phyloP scores from a whole-genome alignment of 2,329 filamentous ascomycete genomes.

The Clarireedia homoeocarpa region DNA sequence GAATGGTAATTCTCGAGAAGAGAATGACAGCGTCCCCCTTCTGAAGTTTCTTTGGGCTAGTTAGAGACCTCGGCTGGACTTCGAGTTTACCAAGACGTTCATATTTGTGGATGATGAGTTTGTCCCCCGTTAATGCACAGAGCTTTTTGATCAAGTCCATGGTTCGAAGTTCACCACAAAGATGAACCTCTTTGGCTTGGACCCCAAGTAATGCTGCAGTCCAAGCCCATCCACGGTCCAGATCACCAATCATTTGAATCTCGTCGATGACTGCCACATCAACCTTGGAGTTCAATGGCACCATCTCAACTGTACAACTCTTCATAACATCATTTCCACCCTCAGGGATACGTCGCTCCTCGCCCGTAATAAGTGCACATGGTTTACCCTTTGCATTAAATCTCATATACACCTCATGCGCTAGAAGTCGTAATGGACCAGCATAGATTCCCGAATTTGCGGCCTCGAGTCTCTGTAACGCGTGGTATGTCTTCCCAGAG shows the following conservation, averaged over 20 bases:
- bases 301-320: constrained; percentile 95
- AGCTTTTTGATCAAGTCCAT: constrained; percentile 72
- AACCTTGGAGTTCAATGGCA: constrained; percentile 39
- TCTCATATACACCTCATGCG: constrained; percentile 90
- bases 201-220: constrained; percentile 83
- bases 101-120: constrained; percentile 74
- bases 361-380: constrained; percentile 82
- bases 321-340: constrained; percentile 51
- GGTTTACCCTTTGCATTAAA: constrained; percentile 68
- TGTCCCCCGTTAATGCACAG: constrained; percentile 72
- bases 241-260: constrained; percentile 90
- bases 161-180: constrained; percentile 83
- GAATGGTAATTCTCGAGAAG: constrained; percentile 77
- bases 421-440: constrained; percentile 78
- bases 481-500: constrained; percentile 95
- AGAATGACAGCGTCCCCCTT: constrained; percentile 89
- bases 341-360: constrained; percentile 69
- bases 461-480: constrained; percentile 73
- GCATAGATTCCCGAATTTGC: constrained; percentile 77
- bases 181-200: constrained; percentile 79
- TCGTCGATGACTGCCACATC: constrained; percentile 97
- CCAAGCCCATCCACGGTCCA: constrained; percentile 85
- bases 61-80: constrained; percentile 52
- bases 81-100: constrained; percentile 72
- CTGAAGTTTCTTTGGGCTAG: constrained; percentile 56